Base-by-base conservation (phyloP, 345 rosid genomes). In the Mangifera indica region DNA sequence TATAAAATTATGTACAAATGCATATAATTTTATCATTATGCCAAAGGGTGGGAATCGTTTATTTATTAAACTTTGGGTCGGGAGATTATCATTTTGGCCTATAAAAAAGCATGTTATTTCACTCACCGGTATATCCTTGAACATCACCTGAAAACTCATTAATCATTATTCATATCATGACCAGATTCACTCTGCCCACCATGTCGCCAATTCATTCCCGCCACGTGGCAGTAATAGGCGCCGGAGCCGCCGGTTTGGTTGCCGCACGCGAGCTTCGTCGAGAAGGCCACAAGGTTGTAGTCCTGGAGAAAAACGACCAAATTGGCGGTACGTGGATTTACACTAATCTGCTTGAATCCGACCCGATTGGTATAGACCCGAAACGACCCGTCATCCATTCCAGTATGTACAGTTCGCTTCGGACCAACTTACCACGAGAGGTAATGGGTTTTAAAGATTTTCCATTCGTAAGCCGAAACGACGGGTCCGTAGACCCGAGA, bases 401-500 rank as follows among this genome's bases (percentile, higher is more conserved):
- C 20, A 94, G 98, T 83, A 81, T 94, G 66, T 94, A 94, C 78
- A 67, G 60, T 15, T 90, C 98, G 51, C 93, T 94, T 61, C 92
- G 99, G 20, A 92, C 97, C 46, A 94, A 92, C 74, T 86, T 94
- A 9, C 92, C 99, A 0, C 83, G 99, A 45, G 98, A 94, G 76
- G 78, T 72, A 17, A 94, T 94, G 98, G 99, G 99, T 25, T 92
- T 78, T 77, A 65, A 40, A 13, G 97, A 87, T 58, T 94, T 74
- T 72, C 98, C 97, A 25, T 92, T 92, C 71, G 69, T 84, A 25
- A 7, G 70, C 68, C 68, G 76, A 29, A 44, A 74, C 2, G 84
- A 72, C 0, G 61, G 72, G 70, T 65, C 75, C 0, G 69, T 86
- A 52, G 97, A 94, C 60, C 78, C 80, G 66, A 90, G 98, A 82